Conservation (phyloP, 1,284 basidiomycete species). For the Xerocomus minutiporus region DNA sequence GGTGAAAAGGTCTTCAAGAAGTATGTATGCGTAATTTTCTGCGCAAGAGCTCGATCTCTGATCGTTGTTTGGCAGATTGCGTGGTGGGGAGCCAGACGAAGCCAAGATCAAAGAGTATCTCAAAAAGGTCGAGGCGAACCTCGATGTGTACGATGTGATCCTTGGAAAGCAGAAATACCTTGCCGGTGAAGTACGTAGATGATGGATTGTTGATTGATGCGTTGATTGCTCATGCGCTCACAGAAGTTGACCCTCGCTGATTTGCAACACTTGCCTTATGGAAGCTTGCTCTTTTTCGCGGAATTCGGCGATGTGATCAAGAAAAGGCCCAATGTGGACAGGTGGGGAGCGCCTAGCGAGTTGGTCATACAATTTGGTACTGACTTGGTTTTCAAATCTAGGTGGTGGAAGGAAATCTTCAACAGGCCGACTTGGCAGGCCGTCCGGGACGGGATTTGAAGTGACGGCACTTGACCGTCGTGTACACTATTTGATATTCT, state of each 20-base stretch:
- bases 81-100: conserved; percentile 21
- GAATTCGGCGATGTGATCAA: conserved; percentile 19
- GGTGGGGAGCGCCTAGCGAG: conserved; percentile 21
- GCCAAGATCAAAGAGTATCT: conserved; percentile 23
- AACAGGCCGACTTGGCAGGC: conserved; percentile 37
- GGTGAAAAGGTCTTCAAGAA: conserved; percentile 35
- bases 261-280: conserved; percentile 50
- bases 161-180: conserved; percentile 43
- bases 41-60: not conserved
- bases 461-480: not conserved
- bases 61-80: conserved; percentile 1
- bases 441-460: conserved; percentile 32
- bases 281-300: conserved; percentile 21
- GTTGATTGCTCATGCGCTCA: not conserved
- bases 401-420: conserved; percentile 43
- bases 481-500: not conserved
- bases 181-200: conserved; percentile 37
- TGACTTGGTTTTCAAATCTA: conserved; percentile 7
- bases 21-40: conserved; percentile 25
- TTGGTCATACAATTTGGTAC: not conserved
- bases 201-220: not conserved
- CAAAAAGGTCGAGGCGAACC: conserved; percentile 29
- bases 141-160: conserved; percentile 43
- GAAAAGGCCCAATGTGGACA: conserved; percentile 34
- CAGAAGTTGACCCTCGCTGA: conserved; percentile 49